phyloP scores from a whole-genome alignment of 2,329 filamentous ascomycete genomes.

The Penicillium corylophilum region DNA sequence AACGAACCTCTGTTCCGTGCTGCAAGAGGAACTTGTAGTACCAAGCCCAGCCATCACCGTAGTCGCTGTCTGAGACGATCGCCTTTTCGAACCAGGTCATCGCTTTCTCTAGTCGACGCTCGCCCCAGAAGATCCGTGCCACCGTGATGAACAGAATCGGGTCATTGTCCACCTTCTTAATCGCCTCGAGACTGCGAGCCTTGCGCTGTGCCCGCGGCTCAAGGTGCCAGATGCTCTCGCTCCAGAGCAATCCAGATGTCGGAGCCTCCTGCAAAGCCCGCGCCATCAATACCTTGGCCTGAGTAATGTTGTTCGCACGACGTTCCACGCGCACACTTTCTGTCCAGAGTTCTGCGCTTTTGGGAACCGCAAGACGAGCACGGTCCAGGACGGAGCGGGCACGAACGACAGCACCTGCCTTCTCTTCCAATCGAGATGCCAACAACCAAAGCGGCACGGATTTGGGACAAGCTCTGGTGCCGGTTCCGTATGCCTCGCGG shows the following conservation, averaged over 20 bases:
- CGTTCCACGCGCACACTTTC: slow-evolving; percentile 93
- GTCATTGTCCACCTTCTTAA: slow-evolving; percentile 95
- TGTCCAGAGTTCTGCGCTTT: slow-evolving; percentile 80
- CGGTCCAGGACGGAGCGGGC: slow-evolving; percentile 91
- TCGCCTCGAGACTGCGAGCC: slow-evolving; percentile 84
- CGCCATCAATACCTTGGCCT: slow-evolving; percentile 91
- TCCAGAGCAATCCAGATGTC: slow-evolving; percentile 83
- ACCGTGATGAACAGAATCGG: slow-evolving; percentile 85
- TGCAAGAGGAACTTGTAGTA: slow-evolving; percentile 91
- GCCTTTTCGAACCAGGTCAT: slow-evolving; percentile 98
- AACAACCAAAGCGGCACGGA: slow-evolving; percentile 89
- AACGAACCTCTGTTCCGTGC: slow-evolving; percentile 74
- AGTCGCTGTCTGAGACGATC: slow-evolving; percentile 78
- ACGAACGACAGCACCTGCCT: slow-evolving; percentile 78
- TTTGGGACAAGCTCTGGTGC: slow-evolving; percentile 80
- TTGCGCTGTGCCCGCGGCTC: slow-evolving; percentile 91
- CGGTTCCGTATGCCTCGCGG: slow-evolving; percentile 82
- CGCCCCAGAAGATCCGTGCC: slow-evolving; percentile 92
- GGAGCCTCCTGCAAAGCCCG: slow-evolving; percentile 89
- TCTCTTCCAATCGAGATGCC: slow-evolving; percentile 84
- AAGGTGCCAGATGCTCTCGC: slow-evolving; percentile 92
- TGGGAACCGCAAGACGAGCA: slow-evolving; percentile 82
- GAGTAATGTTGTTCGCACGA: slow-evolving; percentile 75
- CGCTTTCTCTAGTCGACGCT: slow-evolving; percentile 88
- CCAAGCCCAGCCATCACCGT: slow-evolving; percentile 96